Evolutionary conservation across 2,329 filamentous ascomycete species (phyloP), one percentile per base, ranked within the genome.

Genomic region (Fusarium graminum): DNA sequence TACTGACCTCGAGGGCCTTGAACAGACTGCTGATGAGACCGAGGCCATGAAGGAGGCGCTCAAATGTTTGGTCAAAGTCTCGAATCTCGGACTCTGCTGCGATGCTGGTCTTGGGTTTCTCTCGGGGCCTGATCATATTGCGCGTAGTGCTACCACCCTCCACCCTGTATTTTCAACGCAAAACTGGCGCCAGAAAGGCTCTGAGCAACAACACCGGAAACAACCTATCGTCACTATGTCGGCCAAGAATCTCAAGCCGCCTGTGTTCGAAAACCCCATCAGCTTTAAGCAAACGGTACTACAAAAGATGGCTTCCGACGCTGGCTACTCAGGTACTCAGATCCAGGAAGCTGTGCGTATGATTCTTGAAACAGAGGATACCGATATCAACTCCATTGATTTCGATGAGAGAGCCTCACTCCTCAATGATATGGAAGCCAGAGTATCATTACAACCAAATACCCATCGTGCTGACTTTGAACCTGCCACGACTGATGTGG

Each of bases 91-190:
- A 0, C 76, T 92, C 5, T 90, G 87, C 17, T 82, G 91, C 39
- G 87, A 91, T 71, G 88, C 84, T 55, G 89, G 90, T 11, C 80
- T 92, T 36, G 90, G 90, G 12, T 92, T 88, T 81, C 81, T 92
- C 12, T 79, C 80, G 44, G 88, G 89, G 1, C 86, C 88, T 2
- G 88, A 91, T 72, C 77, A 82, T 17, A 82, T 82, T 43, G 78
- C 79, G 7, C 78, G 84, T 19, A 78, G 84, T 44, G 76, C 80
- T 17, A 78, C 78, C 3, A 59, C 65, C 32, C 73, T 65, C 7
- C 74, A 76, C 16, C 72, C 77, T 4, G 74, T 81, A n/a, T 82
- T 82, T 59, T 66, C 72, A 26, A 68, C 66, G 4, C 63, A 71
- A 32, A 65, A 75, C 38, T 74, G 74, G 71, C 71, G 69, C 29